Base-by-base conservation (phyloP, 371 early-diverging fungal genomes). In the Syncephalastrum racemosum region DNA sequence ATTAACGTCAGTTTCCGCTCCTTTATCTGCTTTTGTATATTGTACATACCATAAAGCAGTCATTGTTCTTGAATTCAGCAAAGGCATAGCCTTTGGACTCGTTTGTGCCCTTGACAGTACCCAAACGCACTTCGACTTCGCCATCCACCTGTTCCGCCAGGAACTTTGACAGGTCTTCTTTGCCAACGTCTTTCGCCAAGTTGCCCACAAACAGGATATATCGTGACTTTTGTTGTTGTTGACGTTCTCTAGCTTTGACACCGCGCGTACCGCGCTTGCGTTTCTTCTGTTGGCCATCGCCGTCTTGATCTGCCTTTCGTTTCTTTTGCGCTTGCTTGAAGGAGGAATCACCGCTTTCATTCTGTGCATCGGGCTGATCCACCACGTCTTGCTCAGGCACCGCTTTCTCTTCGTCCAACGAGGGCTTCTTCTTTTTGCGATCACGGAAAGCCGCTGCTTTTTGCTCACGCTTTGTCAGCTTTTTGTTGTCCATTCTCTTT, bases 31-130 rank as follows among this genome's bases (percentile, higher is more conserved):
- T 31, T 10, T 8, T 10, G n/a, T 31, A 24, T 4, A 4, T 12
- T 31, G 23, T 4, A 46, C 63, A 49, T 78, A 85, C 85, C 64
- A 75, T 79, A 56, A 88, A 66, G 44, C 80, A 67, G 23, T 74
- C 75, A 5, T 80, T 63, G 41, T 77, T 73, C 27, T 75, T 75
- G 56, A 91, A 86, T 67, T 91, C 91, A 55, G 86, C 70, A 75
- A 91, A 91, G 7, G 88, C 90, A 66, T 86, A 91, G 1, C 91
- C 91, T 58, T 89, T 88, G 58, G 85, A 83, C 59, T 87, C 86
- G 31, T 84, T 83, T 0, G 91, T 90, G 3, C 69, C 68, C 59
- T 88, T 90, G 64, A 90, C 86, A 4, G 90, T 88, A 64, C 87
- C 76, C 10, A 91, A 60, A 46, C 91, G 87, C 4, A 86, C 79